Evolutionary conservation across 768 basidiomycete genomes (phyloP), one percentile per base, ranked within the genome.

Genomic region (Hericium rajendrae): DNA sequence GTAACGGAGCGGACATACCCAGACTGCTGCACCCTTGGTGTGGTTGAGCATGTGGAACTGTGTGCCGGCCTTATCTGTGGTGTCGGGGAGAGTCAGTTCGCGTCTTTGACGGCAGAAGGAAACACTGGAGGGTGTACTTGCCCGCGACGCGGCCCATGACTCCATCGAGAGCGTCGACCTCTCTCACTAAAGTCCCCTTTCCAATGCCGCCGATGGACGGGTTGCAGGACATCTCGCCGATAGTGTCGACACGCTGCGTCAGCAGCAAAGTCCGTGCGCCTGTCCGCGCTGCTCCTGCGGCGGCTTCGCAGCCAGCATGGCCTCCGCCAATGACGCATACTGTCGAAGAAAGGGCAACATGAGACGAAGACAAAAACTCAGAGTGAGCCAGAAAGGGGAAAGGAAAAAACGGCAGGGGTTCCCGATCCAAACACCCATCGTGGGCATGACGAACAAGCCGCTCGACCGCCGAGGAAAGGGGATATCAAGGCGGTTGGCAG

Each of bases 271-370:
- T 94, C 60, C 79, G 77, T 2, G 92, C 91, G 1, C 93, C 91
- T 0, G 86, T 81, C 48, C 93, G 77, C 1, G 93, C 91, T 15
- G 92, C 79, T 2, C 86, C 93, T 5, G 91, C 82, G 0, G 93
- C 92, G 1, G 93, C 93, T 68, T 95, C 93, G 64, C 90, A 92
- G 1, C 93, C 93, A 32, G 93, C 93, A 74, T 95, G 93, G 3
- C 93, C 93, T 3, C 88, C 93, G 26, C 93, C 93, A 62, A 95
- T 90, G 32, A 95, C 78, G 64, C 91, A 91, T 0, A 93, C 90
- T 81, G 53, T 26, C 48, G 43, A 20, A n/a, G 43, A 6, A n/a
- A 32, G 32, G 32, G 32, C 32, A 6, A 6, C 32, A 32, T 32
- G 32, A 32, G 32, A 32, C 32, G 32, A 32, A 10, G 9, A 32